Base-by-base conservation (phyloP, 306 rosid species). In the Mucuna pruriens region DNA sequence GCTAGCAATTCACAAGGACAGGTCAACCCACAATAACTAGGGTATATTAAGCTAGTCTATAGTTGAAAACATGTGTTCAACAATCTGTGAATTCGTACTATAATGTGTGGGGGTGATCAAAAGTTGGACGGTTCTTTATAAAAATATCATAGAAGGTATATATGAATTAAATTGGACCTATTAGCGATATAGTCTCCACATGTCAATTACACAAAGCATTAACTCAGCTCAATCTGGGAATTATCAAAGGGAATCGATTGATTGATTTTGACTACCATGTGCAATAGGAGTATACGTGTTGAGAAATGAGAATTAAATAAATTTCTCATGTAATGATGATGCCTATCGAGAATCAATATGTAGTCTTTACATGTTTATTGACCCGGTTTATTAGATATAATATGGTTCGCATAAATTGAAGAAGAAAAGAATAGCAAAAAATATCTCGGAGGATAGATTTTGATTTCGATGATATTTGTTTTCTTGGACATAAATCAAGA, bases 1-100 rank as follows among this genome's bases (percentile, higher is more conserved):
- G 15, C 54, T 62, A 34, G 39, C 9, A 39, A 64, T 2, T 34
- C 11, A 34, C 3, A 40, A 45, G 3, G 20, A 34, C 57, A 45
- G 64, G 78, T 80, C 89, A 83, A 86, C n/a, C 22, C 81, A 71
- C 74, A 67, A 45, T 40, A 66, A 39, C 10, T 57, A 38, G 84
- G 23, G 80, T 26, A 79, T 79, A 84, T 78, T 79, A 34, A 78
- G 74, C 42, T 51, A 71, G 25, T 72, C 34, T 36, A 34, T 69
- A 39, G 82, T 70, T 83, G 75, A 77, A 83, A 70, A 71, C 82
- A 77, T n/a, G 72, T 67, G 82, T 67, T 17, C 29, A 42, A 23
- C 12, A 19, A 40, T 19, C 16, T 57, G 54, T 42, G 72, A 44
- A 51, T 67, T 48, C 42, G 78, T 40, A 75, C 72, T 52, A 70